Conservation (phyloP, 257 asterid genomes). For the Dorcoceras hygrometricum region DNA sequence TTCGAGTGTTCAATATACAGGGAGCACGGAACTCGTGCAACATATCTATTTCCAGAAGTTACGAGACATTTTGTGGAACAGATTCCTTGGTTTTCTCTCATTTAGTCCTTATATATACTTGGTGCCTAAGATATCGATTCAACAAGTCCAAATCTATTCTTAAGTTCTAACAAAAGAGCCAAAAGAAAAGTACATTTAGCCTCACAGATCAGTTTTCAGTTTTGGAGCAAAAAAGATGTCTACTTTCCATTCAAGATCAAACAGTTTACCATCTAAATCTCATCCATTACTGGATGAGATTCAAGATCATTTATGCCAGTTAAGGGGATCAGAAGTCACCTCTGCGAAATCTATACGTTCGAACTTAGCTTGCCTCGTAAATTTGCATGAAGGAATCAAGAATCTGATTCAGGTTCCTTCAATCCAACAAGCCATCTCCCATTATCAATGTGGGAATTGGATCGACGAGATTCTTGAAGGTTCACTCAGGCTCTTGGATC, state of each 20-base stretch:
- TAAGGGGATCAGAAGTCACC: conserved; percentile 24
- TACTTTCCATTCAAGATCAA: conserved; percentile 29
- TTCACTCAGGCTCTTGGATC: conserved; percentile 34
- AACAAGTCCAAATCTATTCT: background rate
- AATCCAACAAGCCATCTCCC: conserved; percentile 25
- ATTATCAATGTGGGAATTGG: conserved; percentile 11
- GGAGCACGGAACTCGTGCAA: conserved; percentile 13
- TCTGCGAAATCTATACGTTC: conserved; percentile 23
- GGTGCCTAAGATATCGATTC: background rate
- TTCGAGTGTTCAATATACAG: background rate
- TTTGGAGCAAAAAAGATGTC: conserved; percentile 25
- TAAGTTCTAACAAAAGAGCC: background rate
- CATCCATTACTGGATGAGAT: conserved; percentile 25
- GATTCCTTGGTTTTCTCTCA: conserved; percentile 4
- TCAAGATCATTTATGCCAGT: conserved; percentile 26
- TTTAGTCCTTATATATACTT: conserved; percentile 7
- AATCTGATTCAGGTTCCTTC: conserved; percentile 33
- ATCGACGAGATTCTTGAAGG: conserved; percentile 32
- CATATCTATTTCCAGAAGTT: background rate
- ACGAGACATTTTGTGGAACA: conserved; percentile 5
- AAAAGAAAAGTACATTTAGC: background rate
- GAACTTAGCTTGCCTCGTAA: conserved; percentile 31
- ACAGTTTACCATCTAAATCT: conserved; percentile 36
- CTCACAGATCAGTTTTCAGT: conserved; percentile 20
- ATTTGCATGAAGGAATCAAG: conserved; percentile 30